These are phyloP conservation scores for Dendrobium nobile DNA, from an alignment of 106 monocot genomes.

Conservation along the genomic window DNA sequence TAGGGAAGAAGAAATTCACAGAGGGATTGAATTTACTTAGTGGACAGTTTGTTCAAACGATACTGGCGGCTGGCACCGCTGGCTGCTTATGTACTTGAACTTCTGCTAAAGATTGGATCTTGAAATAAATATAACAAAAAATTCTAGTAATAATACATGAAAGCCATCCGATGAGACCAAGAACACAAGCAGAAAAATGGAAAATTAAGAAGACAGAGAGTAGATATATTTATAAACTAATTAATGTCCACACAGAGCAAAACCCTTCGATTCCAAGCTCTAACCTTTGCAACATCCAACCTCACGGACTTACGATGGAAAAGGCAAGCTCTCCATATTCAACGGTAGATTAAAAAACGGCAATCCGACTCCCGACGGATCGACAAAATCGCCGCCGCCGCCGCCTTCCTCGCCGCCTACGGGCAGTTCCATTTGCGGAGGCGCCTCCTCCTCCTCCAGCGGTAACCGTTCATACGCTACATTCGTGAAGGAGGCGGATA, in stretches of 20 bases:
- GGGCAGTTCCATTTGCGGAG: background rate
- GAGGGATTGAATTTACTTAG: too few relatives aligned
- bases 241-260: background rate
- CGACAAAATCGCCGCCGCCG: background rate
- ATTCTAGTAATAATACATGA: background rate
- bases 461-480: conserved; percentile 12
- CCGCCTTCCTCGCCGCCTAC: background rate
- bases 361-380: background rate
- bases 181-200: too few relatives aligned
- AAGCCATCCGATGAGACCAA: too few relatives aligned
- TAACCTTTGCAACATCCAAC: background rate
- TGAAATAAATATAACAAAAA: background rate
- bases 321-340: background rate
- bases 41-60: too few relatives aligned
- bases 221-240: background rate
- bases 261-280: background rate
- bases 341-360: conserved; percentile 13
- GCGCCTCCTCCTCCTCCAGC: conserved; percentile 3
- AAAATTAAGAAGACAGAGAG: background rate
- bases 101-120: too few relatives aligned
- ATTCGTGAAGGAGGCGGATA: conserved; percentile 10
- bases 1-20: too few relatives aligned
- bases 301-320: background rate
- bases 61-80: too few relatives aligned
- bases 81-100: too few relatives aligned